Evolutionary conservation across 2,329 filamentous ascomycete species (phyloP), one percentile per base, ranked within the genome.

Genomic region (Cryphonectria radicalis): DNA sequence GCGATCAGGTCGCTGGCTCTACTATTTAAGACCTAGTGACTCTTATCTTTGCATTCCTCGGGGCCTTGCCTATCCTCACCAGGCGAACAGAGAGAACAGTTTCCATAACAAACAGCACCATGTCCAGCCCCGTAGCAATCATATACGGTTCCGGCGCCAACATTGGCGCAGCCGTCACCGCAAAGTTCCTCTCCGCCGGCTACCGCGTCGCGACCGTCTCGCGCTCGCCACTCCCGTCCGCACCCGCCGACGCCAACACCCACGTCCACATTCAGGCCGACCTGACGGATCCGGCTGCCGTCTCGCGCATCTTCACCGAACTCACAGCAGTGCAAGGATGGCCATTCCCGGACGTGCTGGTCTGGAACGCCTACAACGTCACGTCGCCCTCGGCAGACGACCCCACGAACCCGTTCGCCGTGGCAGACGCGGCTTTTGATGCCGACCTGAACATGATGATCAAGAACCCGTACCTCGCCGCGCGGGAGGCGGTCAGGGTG

Each of bases 131-230:
- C n/a, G 57, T 67, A 35, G 70, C 60, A 19, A n/a, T 72, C n/a
- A 67, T 72, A 37, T 67, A 68, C 59, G 68, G 71, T 6, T 57
- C 68, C 53, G 71, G 68, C 37, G 32, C 63, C 50, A 70, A 70
- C n/a, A 50, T 72, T n/a, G 71, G 71, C 64, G 42, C 37, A 32
- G 67, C 63, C 22, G 10, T 68, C 8, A 63, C 46, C n/a, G 68
- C 59, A 10, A 65, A 46, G 35, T 72, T 72, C 65, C 25, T 40
- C 32, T 28, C 22, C 5, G 68, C 64, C 7, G 71, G 71, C 28
- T 68, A 70, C 65, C 55, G 57, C 11, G 68, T 70, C 8, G 71
- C 53, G 35, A 35, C 57, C 32, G 68, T 72, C n/a, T 70, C 71
- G 11, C 71, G 68, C 8, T 35, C 66, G 25, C 10, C 70, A 2